Base-by-base conservation (phyloP, 208 protist species). In the Angomonas ambiguus region DNA sequence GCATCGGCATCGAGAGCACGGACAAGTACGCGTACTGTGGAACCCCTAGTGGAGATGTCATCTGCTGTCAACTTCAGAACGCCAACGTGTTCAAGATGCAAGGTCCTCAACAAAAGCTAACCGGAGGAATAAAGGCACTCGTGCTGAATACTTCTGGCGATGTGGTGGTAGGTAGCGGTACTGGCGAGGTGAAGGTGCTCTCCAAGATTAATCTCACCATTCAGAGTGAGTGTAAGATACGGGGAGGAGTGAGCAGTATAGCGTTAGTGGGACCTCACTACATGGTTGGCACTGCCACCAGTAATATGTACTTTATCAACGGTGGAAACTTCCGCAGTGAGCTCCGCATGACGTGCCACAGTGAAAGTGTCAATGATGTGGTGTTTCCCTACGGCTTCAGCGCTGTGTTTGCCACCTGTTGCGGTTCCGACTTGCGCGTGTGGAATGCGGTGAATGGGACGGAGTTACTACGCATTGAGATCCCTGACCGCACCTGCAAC, bases 361-460 rank as follows among this genome's bases (percentile, higher is more conserved):
- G 71, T 65, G 83, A 83, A n/a, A 78, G 62, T 31, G 90, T 98
- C 67, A 97, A 96, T 70, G 94, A 98, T 71, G 71, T 98, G 3
- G 83, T 85, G 28, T 98, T 96, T 61, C 97, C 97, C 11, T 24
- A 35, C 18, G 93, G 83, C 62, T 96, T 96, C 77, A 96, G 89
- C 62, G 92, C 95, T 48, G 82, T 98, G n/a, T 98, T 98, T 65
- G 97, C 94, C 25, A 98, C 96, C 4, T 97, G 93, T 80, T 91
- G 87, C 69, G 82, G 82, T 13, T 76, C 84, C 11, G 96, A 98
- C 69, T 98, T 98, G 70, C 92, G 97, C 57, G 76, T 98, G 16
- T 98, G 97, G 96, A 97, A 98, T 70, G 78, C 93, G 1, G 67
- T 76, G 34, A 88, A 77, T n/a, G 87, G 78, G 62, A 87, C 78